Evolutionary conservation across 768 basidiomycete species (phyloP), one percentile per base, ranked within the genome.

Genomic region (Pholiota microspora): DNA sequence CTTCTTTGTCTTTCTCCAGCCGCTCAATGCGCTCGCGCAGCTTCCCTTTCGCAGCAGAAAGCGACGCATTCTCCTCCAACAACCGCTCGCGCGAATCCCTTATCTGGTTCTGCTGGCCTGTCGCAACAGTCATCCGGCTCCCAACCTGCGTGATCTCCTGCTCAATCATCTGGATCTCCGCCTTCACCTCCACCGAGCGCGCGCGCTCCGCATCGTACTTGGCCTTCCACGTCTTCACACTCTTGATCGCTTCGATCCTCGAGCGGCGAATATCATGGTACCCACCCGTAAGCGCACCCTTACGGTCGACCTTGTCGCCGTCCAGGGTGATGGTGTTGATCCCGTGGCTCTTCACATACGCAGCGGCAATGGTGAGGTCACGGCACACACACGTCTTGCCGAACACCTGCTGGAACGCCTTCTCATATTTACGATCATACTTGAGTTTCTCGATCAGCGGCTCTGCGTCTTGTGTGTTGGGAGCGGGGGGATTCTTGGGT

Each of bases 311-410:
- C 66, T 93, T 94, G 77, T 99, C 97, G 46, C 97, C 97, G 61
- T 96, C 95, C 34, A 97, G 82, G 1, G 97, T 99, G 70, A 98
- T 98, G 18, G 94, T 94, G 71, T 96, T 98, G 67, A 98, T 88
- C 1, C 87, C 87, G 66, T 98, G 94, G 62, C 87, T 90, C 69
- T 96, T 89, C 47, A 95, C 93, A 68, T 97, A 98, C 7, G 92
- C 90, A 5, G 94, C 92, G 21, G 94, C 95, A 59, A 94, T 88
- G 7, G 88, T 87, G 53, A 99, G 81, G 67, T 97, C 93, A 42
- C 89, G 83, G 68, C 96, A 98, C 21, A 99, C 92, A 68, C 95
- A 93, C 0, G 96, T 98, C 71, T 94, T 94, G 32, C 95, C 94
- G 60, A 99, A 99, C 9, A 98, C 95, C 66, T 98, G 97, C 63